Evolutionary conservation across 306 rosid species (phyloP).

Genomic region (Alnus glutinosa): DNA sequence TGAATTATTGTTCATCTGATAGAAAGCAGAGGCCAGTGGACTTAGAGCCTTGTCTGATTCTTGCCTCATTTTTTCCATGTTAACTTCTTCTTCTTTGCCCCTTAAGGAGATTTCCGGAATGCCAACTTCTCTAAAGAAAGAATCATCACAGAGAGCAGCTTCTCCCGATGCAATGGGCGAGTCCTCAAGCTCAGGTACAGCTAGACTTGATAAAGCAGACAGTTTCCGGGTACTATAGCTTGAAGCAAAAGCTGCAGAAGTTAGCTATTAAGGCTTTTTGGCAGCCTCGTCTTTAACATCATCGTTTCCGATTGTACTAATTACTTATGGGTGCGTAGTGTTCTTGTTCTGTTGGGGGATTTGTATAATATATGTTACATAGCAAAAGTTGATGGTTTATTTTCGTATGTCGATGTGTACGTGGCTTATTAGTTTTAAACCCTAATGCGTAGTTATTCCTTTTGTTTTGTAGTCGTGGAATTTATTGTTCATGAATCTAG

Average conservation of each 20-base stretch:
- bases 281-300: background rate
- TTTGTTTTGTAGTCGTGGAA: background rate
- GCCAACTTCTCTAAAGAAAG: slow-evolving; percentile 77
- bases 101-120: slow-evolving; percentile 83
- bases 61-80: background rate
- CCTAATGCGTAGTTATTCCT: background rate
- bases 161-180: slow-evolving; percentile 96
- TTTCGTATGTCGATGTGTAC: background rate
- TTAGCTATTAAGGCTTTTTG: slow-evolving; percentile 8
- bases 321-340: background rate
- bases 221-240: slow-evolving; percentile 60
- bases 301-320: background rate
- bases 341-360: background rate
- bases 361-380: background rate
- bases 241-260: background rate
- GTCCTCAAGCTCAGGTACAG: slow-evolving; percentile 91
- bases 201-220: slow-evolving; percentile 72
- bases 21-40: background rate
- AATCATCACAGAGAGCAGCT: slow-evolving; percentile 61
- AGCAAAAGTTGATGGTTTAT: background rate
- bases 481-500: background rate
- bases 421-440: background rate
- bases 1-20: background rate
- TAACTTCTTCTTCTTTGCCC: slow-evolving; percentile 12
- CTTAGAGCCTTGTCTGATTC: slow-evolving; percentile 15